Percentiles rank a stretch among this genome's conserved stretches.
Evolutionary conservation across 441 rosid genomes (phyloP).

Genomic region (California macrophylla): DNA sequence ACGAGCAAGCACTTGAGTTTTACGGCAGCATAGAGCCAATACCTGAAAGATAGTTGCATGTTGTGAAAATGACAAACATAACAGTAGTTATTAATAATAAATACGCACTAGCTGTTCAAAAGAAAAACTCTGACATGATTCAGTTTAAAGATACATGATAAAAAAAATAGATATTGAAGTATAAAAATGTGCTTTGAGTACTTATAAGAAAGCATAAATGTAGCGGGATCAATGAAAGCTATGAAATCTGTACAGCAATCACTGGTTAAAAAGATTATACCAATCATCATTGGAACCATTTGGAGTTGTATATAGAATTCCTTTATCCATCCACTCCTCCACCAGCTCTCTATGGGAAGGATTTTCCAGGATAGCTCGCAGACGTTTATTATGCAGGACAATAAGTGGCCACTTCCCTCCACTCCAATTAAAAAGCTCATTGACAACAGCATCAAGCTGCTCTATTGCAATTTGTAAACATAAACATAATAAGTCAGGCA

Average conservation of each 20-base stretch:
- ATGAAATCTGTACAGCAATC: not conserved
- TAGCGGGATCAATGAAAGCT: not conserved
- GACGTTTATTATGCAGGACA: slow-evolving; percentile 60
- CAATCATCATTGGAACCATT: slow-evolving; percentile 89
- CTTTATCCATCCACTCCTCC: slow-evolving; percentile 55
- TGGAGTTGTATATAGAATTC: slow-evolving; percentile 58
- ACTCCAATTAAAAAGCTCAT: slow-evolving; percentile 36
- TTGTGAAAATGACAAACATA: not conserved
- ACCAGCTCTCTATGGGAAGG: slow-evolving; percentile 38
- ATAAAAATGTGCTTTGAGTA: too few species aligned
- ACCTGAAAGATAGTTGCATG: slow-evolving; percentile 30
- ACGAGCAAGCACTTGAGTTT: slow-evolving; percentile 66
- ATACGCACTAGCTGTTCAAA: not conserved
- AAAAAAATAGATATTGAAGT: too few species aligned
- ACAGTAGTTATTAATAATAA: too few species aligned
- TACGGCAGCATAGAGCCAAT: slow-evolving; percentile 77
- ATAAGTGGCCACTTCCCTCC: slow-evolving; percentile 61
- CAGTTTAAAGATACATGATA: not conserved
- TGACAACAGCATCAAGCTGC: slow-evolving; percentile 76
- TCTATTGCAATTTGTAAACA: slow-evolving; percentile 33
- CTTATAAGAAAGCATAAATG: not conserved
- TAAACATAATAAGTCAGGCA: slow-evolving; percentile 17
- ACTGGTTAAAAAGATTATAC: slow-evolving; percentile 23
- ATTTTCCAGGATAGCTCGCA: slow-evolving; percentile 41
- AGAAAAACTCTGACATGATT: not conserved